Evolutionary conservation across 257 asterid species (phyloP).

Genomic region (Linderniella brevidens): DNA sequence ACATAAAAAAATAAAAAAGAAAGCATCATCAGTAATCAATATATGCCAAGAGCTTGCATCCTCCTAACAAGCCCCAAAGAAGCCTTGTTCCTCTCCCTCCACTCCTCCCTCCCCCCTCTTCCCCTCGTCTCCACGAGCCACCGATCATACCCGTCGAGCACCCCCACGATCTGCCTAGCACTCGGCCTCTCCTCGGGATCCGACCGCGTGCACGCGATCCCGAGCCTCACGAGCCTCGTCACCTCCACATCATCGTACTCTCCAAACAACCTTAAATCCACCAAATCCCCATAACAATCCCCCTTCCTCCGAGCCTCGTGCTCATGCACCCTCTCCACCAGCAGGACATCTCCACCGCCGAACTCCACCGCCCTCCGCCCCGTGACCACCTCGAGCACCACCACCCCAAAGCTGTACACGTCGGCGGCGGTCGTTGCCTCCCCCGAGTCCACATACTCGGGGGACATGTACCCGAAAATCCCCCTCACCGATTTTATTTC

Average conservation of each 20-base stretch:
- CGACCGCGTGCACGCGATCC: slow-evolving; percentile 61
- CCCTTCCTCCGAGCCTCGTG: slow-evolving; percentile 28
- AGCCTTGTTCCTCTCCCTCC: slow-evolving; percentile 56
- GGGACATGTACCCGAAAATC: slow-evolving; percentile 80
- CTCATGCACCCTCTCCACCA: slow-evolving; percentile 42
- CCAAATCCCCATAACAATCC: slow-evolving; percentile 32
- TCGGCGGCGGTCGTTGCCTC: slow-evolving; percentile 83
- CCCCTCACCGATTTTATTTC: slow-evolving; percentile 50
- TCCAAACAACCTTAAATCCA: slow-evolving; percentile 55
- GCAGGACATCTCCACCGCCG: slow-evolving; percentile 34
- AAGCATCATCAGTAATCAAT: slow-evolving; percentile 15
- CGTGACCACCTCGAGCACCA: slow-evolving; percentile 59
- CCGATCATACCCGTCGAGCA: slow-evolving; percentile 65
- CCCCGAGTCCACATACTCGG: slow-evolving; percentile 59
- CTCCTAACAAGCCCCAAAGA: slow-evolving; percentile 51
- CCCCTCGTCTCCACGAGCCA: slow-evolving; percentile 31
- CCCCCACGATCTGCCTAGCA: slow-evolving; percentile 71
- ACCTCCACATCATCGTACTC: slow-evolving; percentile 37
- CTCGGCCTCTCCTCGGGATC: slow-evolving; percentile 54
- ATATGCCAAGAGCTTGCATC: slow-evolving; percentile 78
- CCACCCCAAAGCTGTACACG: slow-evolving; percentile 81
- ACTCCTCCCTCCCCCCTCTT: slow-evolving; percentile 37
- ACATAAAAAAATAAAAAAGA: too few relatives aligned
- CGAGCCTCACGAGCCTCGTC: slow-evolving; percentile 54
- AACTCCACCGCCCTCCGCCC: slow-evolving; percentile 83